A percentile compares a stretch with the other conserved stretches of the same genome.
These are phyloP conservation scores for Castanospermum australe DNA, from an alignment of 306 rosid species.

Conservation along the genomic window DNA sequence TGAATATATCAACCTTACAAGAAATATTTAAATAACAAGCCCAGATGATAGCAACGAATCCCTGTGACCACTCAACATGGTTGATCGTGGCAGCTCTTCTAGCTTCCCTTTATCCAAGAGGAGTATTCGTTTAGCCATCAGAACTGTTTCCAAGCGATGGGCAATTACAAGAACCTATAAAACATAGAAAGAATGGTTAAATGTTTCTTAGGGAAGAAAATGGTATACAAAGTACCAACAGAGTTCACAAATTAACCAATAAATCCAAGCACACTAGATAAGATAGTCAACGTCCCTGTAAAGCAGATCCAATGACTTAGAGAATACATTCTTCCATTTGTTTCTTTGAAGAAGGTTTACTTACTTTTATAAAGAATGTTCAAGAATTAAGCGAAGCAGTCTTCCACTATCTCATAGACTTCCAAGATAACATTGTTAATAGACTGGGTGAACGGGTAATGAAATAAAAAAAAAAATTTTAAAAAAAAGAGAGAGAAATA, in stretches of 20 bases:
- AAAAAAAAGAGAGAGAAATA: no score
- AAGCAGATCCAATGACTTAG: neutral
- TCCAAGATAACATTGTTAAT: neutral
- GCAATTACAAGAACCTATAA: constrained; percentile 83
- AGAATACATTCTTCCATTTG: neutral
- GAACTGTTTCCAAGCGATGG: constrained; percentile 82
- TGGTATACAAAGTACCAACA: neutral
- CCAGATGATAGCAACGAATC: constrained; percentile 46
- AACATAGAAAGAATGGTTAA: constrained; percentile 19
- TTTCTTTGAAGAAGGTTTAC: neutral
- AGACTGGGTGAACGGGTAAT: neutral
- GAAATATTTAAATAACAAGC: constrained; percentile 42
- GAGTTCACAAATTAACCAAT: neutral
- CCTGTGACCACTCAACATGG: constrained; percentile 37
- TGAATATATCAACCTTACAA: neutral
- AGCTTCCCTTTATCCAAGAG: constrained; percentile 68
- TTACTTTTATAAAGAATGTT: neutral
- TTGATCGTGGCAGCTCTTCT: constrained; percentile 59
- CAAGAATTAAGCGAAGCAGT: neutral
- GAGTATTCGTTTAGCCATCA: constrained; percentile 82
- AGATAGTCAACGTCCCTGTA: neutral
- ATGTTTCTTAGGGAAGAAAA: neutral
- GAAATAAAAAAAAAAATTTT: no score
- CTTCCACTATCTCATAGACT: neutral
- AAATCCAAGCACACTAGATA: neutral